phyloP scores from a whole-genome alignment of 2,329 filamentous ascomycete species.

The Plenodomus lindquistii region DNA sequence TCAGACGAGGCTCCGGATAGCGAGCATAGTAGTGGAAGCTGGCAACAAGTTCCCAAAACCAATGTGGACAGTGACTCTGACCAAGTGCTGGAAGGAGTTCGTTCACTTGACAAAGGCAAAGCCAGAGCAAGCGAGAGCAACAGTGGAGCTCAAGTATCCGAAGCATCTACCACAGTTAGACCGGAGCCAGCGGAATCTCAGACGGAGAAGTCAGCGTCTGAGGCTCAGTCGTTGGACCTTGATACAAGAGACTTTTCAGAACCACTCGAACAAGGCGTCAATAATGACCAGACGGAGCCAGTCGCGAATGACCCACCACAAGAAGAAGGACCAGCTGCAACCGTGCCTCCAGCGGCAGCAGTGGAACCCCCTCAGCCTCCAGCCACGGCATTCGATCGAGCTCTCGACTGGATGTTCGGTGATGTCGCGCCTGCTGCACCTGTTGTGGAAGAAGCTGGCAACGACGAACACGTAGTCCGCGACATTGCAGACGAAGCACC shows the following conservation, averaged over 20 bases:
- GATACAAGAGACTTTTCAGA: background rate
- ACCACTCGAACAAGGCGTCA: background rate
- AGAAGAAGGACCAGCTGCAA: slow-evolving; percentile 3
- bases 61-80: slow-evolving; percentile 30
- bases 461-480: slow-evolving; percentile 64
- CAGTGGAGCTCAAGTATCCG: background rate
- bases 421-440: slow-evolving; percentile 45
- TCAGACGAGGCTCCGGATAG: slow-evolving; percentile 39
- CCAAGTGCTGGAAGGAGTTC: slow-evolving; percentile 30
- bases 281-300: background rate
- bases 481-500: slow-evolving; percentile 64
- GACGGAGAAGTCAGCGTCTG: background rate
- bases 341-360: slow-evolving; percentile 6
- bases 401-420: slow-evolving; percentile 55
- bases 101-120: slow-evolving; percentile 34
- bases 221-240: background rate
- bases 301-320: background rate
- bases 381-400: slow-evolving; percentile 29
- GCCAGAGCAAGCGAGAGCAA: slow-evolving; percentile 5
- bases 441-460: slow-evolving; percentile 30
- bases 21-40: slow-evolving; percentile 45
- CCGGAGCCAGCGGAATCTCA: background rate
- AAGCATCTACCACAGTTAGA: background rate
- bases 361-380: slow-evolving; percentile 17
- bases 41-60: slow-evolving; percentile 44